Evolutionary conservation across 306 rosid species (phyloP).

Genomic region (Castanospermum australe): DNA sequence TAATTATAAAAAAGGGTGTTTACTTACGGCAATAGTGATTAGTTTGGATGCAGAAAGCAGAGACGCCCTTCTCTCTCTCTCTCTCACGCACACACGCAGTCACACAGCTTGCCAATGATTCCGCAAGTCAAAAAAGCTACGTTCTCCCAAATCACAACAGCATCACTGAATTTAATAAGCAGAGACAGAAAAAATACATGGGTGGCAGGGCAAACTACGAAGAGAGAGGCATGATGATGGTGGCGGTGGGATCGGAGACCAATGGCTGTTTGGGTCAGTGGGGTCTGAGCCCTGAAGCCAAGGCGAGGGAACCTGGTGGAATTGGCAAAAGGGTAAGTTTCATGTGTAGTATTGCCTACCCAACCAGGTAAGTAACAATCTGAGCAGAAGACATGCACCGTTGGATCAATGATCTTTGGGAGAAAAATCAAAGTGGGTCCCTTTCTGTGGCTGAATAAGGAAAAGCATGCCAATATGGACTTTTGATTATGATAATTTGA

Average conservation of each 20-base stretch:
- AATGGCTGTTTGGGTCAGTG: not conserved
- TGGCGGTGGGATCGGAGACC: conserved; percentile 12
- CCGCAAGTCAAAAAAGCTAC: not conserved
- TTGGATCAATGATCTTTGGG: not conserved
- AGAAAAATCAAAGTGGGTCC: not conserved
- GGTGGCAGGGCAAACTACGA: not conserved
- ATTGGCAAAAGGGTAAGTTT: not conserved
- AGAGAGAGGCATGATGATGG: not conserved
- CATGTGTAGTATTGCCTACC: not conserved
- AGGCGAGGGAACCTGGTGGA: not conserved
- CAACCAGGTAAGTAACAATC: not conserved
- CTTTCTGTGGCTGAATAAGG: not conserved
- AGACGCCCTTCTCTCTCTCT: not conserved
- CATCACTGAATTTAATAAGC: conserved; percentile 19
- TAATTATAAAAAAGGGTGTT: not conserved
- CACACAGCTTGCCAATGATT: conserved; percentile 13
- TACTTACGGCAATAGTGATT: conserved; percentile 34
- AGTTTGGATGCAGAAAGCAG: conserved; percentile 29
- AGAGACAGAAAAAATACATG: not conserved
- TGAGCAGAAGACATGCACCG: too few species aligned
- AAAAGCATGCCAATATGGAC: not conserved
- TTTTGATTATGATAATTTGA: not conserved
- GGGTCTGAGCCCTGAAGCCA: not conserved
- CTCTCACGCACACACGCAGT: not conserved
- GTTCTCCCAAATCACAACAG: not conserved